Percentiles rank a stretch among this genome's conserved stretches.
These are phyloP conservation scores for Clohesyomyces aquaticus DNA, from an alignment of 495 filamentous ascomycete species.

Conservation along the genomic window DNA sequence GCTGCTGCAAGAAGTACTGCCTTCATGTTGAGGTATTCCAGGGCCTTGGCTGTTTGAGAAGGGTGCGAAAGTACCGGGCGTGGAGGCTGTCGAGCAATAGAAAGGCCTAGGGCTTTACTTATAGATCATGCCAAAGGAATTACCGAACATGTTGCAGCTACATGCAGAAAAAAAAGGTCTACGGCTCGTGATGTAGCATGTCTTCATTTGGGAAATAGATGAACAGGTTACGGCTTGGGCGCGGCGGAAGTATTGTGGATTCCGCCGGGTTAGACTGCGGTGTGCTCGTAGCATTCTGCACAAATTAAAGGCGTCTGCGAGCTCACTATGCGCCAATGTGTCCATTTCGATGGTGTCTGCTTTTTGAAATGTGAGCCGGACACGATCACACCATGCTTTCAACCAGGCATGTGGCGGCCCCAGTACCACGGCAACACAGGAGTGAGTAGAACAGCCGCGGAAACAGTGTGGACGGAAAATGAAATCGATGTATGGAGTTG, in stretches of 20 bases:
- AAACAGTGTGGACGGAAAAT: slow-evolving; percentile 9
- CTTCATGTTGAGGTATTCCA: slow-evolving; percentile 26
- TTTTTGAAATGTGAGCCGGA: slow-evolving; percentile 9
- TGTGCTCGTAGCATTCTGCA: slow-evolving; percentile 5
- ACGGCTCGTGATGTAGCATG: slow-evolving; percentile 27
- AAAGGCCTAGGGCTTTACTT: slow-evolving; percentile 25
- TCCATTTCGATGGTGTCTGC: slow-evolving; percentile 8
- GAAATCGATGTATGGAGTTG: slow-evolving; percentile 12
- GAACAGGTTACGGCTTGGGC: slow-evolving; percentile 26
- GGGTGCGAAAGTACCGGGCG: not conserved
- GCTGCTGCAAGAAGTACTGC: slow-evolving; percentile 17
- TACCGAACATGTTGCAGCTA: not conserved
- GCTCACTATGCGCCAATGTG: slow-evolving; percentile 4
- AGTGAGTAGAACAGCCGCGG: slow-evolving; percentile 18
- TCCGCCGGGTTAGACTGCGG: slow-evolving; percentile 11
- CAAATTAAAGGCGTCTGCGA: slow-evolving; percentile 14
- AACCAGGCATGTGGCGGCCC: slow-evolving; percentile 28
- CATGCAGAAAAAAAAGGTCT: slow-evolving; percentile 9
- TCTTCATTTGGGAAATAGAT: slow-evolving; percentile 39
- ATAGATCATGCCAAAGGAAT: slow-evolving; percentile 13
- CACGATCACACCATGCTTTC: slow-evolving; percentile 6
- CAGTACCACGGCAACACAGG: slow-evolving; percentile 22
- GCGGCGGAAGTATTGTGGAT: slow-evolving; percentile 18
- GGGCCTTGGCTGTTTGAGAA: not conserved
- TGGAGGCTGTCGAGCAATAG: not conserved